A percentile compares a stretch with the other conserved stretches of the same genome.
These are phyloP conservation scores for Penicillium canescens DNA, from an alignment of 495 filamentous ascomycete species.

Conservation along the genomic window DNA sequence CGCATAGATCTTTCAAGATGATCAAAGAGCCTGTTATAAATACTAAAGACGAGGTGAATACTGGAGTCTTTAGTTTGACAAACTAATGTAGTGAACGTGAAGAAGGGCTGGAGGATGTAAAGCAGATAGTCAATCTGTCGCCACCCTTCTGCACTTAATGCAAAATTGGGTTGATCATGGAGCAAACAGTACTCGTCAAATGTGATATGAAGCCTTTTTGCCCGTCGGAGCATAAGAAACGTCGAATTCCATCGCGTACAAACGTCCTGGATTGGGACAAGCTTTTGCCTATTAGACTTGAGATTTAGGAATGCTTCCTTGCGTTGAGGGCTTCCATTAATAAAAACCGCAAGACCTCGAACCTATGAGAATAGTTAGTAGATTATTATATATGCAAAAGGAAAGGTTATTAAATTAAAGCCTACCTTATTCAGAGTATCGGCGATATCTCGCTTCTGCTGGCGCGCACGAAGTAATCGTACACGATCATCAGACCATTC, in stretches of 20 bases:
- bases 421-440: slow-evolving; percentile 7
- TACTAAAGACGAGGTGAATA: slow-evolving; percentile 9
- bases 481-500: slow-evolving; percentile 8
- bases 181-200: slow-evolving; percentile 7
- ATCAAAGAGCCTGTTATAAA: slow-evolving; percentile 12
- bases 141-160: slow-evolving; percentile 13
- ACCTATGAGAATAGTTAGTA: background rate
- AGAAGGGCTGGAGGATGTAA: slow-evolving; percentile 5
- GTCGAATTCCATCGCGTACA: background rate
- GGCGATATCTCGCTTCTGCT: slow-evolving; percentile 4
- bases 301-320: slow-evolving; percentile 10
- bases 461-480: background rate
- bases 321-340: slow-evolving; percentile 14
- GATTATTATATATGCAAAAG: background rate
- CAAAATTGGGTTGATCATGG: slow-evolving; percentile 9
- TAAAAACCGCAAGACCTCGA: slow-evolving; percentile 6
- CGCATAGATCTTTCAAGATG: background rate
- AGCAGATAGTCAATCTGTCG: slow-evolving; percentile 15
- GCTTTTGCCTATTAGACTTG: slow-evolving; percentile 7
- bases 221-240: slow-evolving; percentile 11
- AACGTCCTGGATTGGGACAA: slow-evolving; percentile 17
- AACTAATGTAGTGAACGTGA: slow-evolving; percentile 4
- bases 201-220: background rate
- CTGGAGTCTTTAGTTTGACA: slow-evolving; percentile 15
- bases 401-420: background rate